These are phyloP conservation scores for Amphirosellinia nigrospora DNA, from an alignment of 495 filamentous ascomycete genomes.

Conservation along the genomic window DNA sequence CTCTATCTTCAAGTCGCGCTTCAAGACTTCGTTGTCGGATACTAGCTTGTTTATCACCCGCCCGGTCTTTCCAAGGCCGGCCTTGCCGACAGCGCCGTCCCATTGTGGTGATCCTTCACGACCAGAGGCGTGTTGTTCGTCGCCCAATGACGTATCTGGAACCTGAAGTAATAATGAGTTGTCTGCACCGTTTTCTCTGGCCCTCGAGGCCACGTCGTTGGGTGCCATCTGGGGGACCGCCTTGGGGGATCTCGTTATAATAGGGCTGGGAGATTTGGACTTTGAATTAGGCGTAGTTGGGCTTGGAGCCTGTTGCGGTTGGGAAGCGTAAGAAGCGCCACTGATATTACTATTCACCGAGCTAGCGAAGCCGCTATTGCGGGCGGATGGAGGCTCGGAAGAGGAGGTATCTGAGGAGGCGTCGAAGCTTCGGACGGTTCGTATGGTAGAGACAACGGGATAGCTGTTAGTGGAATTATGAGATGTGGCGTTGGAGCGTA, in stretches of 20 bases:
- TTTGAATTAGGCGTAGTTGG: conserved; percentile 41
- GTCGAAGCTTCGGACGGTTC: conserved; percentile 54
- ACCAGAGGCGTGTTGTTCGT: conserved; percentile 23
- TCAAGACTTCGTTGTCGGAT: conserved; percentile 84
- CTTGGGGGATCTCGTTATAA: conserved; percentile 27
- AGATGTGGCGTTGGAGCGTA: conserved; percentile 38
- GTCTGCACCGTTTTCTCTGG: conserved; percentile 28
- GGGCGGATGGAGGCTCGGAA: conserved; percentile 39
- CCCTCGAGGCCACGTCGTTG: conserved; percentile 27
- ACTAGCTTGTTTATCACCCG: conserved; percentile 89
- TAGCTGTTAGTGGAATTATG: conserved; percentile 29
- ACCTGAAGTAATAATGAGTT: conserved; percentile 28
- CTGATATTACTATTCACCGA: conserved; percentile 54
- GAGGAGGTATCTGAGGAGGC: conserved; percentile 42
- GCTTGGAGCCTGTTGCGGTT: conserved; percentile 36
- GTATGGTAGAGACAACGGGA: conserved; percentile 49
- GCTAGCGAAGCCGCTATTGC: conserved; percentile 55
- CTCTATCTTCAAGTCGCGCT: conserved; percentile 78
- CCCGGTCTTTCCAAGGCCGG: conserved; percentile 86
- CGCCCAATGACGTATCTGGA: conserved; percentile 45
- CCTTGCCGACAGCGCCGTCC: conserved; percentile 79
- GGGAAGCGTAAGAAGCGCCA: conserved; percentile 45
- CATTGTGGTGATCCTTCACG: conserved; percentile 52
- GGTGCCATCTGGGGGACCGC: conserved; percentile 30
- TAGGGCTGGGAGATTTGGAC: conserved; percentile 33